Percentiles rank a stretch among this genome's conserved stretches.
These are phyloP conservation scores for Porodaedalea pini DNA, from an alignment of 1,284 basidiomycete species.

Conservation along the genomic window DNA sequence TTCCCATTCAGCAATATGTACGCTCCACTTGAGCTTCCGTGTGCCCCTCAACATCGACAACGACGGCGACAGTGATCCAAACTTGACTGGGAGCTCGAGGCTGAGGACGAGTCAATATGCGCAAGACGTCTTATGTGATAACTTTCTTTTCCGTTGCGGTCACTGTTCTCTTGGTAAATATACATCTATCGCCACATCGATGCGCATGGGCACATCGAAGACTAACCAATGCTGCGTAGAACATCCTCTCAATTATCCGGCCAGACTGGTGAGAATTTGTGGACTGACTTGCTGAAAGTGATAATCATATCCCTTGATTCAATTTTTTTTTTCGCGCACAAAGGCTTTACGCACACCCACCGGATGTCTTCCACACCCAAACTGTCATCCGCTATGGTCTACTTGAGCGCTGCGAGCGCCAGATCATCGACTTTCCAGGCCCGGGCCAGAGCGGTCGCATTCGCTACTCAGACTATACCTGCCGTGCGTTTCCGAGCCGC, in stretches of 20 bases:
- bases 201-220: conserved; percentile 6
- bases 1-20: conserved; percentile 1
- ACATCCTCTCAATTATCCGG: conserved; percentile 51
- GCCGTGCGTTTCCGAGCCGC: conserved; percentile 61
- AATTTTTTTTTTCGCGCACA: conserved; percentile 22
- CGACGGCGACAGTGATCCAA: background rate
- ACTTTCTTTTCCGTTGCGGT: conserved; percentile 51
- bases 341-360: conserved; percentile 58
- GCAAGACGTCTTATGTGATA: conserved; percentile 61
- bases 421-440: conserved; percentile 46
- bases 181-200: conserved; percentile 3
- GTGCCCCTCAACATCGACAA: background rate
- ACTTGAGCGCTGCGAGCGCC: conserved; percentile 51
- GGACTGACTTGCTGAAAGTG: conserved; percentile 15
- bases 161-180: conserved; percentile 52
- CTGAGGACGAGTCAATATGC: conserved; percentile 38
- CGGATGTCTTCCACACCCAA: conserved; percentile 45
- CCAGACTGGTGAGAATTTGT: conserved; percentile 57
- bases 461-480: conserved; percentile 54
- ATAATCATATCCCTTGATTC: conserved; percentile 23
- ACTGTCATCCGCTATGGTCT: conserved; percentile 58
- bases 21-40: background rate
- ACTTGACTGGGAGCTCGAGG: background rate
- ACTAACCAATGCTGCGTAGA: conserved; percentile 37
- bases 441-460: conserved; percentile 41